A percentile compares a stretch with the other conserved stretches of the same genome.
Conservation (phyloP, 202 grass and related monocot genomes). For the Carex arenaria region DNA sequence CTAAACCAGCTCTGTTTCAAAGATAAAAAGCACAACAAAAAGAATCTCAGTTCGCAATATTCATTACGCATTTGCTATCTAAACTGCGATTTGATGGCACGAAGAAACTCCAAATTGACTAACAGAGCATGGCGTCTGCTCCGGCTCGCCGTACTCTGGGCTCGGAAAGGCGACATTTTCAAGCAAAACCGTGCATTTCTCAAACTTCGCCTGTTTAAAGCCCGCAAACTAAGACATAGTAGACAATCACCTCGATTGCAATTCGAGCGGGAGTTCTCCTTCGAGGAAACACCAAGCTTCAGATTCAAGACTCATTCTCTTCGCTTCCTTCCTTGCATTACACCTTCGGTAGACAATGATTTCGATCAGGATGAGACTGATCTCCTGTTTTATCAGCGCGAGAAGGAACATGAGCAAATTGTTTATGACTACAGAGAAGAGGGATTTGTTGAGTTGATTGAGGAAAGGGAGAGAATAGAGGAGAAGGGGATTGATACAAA, state of each 20-base stretch:
- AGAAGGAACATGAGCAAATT: conserved; percentile 26
- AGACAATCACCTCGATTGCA: conserved; percentile 14
- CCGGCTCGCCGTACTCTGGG: conserved; percentile 59
- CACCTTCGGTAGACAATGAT: conserved; percentile 14
- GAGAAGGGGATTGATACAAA: conserved; percentile 56
- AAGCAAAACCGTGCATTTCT: conserved; percentile 21
- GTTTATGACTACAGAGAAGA: neutral
- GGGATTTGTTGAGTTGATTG: neutral
- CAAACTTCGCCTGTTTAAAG: conserved; percentile 45
- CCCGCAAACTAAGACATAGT: conserved; percentile 29
- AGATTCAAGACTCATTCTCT: conserved; percentile 67
- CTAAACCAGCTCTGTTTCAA: no score
- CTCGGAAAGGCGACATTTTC: conserved; percentile 32
- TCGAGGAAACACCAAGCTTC: conserved; percentile 78
- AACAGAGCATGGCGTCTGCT: conserved; percentile 59
- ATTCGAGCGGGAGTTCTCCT: conserved; percentile 66
- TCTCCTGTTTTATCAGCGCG: conserved; percentile 27
- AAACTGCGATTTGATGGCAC: conserved; percentile 22
- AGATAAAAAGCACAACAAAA: no score
- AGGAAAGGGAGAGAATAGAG: conserved; percentile 1
- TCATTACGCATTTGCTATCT: neutral
- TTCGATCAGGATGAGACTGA: conserved; percentile 15
- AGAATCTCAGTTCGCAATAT: no score
- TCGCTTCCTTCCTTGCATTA: conserved; percentile 62
- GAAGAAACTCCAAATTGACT: conserved; percentile 4